These are phyloP conservation scores for Xylaria sp. DNA, from an alignment of 2,329 filamentous ascomycete genomes.

Conservation along the genomic window DNA sequence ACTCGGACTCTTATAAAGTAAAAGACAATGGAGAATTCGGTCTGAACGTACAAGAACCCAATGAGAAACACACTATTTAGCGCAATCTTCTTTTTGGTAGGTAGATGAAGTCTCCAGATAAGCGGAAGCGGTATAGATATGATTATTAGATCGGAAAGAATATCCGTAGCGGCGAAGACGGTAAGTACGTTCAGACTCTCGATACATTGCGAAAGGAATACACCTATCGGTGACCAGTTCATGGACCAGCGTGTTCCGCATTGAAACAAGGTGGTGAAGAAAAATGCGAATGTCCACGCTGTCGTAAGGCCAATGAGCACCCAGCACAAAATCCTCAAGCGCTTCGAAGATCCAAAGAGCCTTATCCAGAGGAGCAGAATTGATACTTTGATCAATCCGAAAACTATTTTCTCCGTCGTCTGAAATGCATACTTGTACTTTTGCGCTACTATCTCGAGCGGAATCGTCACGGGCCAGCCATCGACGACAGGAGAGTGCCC, in stretches of 20 bases:
- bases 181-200: slow-evolving; percentile 27
- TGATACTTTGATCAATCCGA: slow-evolving; percentile 43
- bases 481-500: slow-evolving; percentile 20
- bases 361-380: slow-evolving; percentile 43
- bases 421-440: slow-evolving; percentile 43
- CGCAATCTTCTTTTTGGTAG: slow-evolving; percentile 26
- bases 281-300: slow-evolving; percentile 40
- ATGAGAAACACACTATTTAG: slow-evolving; percentile 29
- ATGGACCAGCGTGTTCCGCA: slow-evolving; percentile 33
- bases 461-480: slow-evolving; percentile 31
- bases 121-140: slow-evolving; percentile 33
- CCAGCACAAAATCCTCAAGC: slow-evolving; percentile 3
- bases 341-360: slow-evolving; percentile 30
- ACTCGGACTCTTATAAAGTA: neutral
- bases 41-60: slow-evolving; percentile 32
- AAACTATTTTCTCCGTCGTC: slow-evolving; percentile 37
- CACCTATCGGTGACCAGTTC: slow-evolving; percentile 38
- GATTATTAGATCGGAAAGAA: slow-evolving; percentile 36
- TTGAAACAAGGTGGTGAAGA: slow-evolving; percentile 42
- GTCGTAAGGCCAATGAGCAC: slow-evolving; percentile 12
- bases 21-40: neutral
- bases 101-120: slow-evolving; percentile 31
- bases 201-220: slow-evolving; percentile 27
- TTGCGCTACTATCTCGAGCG: slow-evolving; percentile 31
- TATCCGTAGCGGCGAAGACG: slow-evolving; percentile 28